Base-by-base conservation (phyloP, 2,329 filamentous ascomycete species). In the Didymosphaeria variabile region DNA sequence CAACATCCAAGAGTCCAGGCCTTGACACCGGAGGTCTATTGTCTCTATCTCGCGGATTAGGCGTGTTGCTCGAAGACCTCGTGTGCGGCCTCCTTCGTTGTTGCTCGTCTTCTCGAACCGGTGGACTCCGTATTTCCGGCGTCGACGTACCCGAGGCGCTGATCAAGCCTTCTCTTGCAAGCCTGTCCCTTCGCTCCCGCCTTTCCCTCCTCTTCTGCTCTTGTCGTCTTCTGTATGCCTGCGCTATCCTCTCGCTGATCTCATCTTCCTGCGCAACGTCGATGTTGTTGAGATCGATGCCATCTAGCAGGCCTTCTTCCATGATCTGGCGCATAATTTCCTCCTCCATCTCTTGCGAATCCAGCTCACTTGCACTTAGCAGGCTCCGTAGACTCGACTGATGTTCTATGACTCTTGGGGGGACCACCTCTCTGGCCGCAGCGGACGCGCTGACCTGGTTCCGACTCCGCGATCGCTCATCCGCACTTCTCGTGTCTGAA, bases 301-400 rank as follows among this genome's bases (percentile, higher is more conserved):
- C 94, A 70, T 97, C 92, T 36, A 97, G 79, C 21, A 97, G 80
- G 0, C 94, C 93, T 72, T 97, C 93, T 65, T 94, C 90, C 67
- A 94, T 86, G 61, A 97, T 97, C 74, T 97, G 93, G 46, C 92
- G 87, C 67, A 96, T 87, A 61, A 97, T 96, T 74, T 97, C 93
- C 62, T 91, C 88, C 74, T 97, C 91, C 69, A 97, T 90, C 67
- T 94, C 91, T 21, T 88, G 86, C 49, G 90, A 88, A 68, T 91
- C 91, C 59, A 92, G 84, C 64, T 94, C 91, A 0, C 91, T 91
- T 5, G 90, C 87, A 72, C 92, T 94, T 61, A 98, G 88, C 61
- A 98, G 80, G 10, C 92, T 97, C 56, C 94, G 85, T 65, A 98
- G 81, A 60, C 93, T 97, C 0, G 93, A 90, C 80, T 98, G 94